A percentile compares a stretch with the other conserved stretches of the same genome.
These are phyloP conservation scores for Trametes coccinea DNA, from an alignment of 768 basidiomycete genomes.

Conservation along the genomic window DNA sequence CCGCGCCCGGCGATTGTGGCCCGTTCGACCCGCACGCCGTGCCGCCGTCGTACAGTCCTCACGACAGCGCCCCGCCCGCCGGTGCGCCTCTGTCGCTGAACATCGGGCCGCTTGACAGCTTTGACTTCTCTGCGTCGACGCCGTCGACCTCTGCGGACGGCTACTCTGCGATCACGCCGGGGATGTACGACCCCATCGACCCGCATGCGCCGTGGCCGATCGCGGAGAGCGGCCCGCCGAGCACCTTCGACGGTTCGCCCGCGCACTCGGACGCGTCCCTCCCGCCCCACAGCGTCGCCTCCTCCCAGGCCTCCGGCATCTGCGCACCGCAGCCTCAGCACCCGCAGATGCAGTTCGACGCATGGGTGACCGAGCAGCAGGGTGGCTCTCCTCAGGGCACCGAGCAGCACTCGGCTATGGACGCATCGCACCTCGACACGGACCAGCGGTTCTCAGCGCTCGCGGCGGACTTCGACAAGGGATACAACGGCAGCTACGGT, in stretches of 20 bases:
- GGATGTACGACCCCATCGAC: slow-evolving; percentile 9
- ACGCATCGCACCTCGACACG: neutral
- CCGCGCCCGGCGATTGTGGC: neutral
- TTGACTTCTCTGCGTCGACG: slow-evolving; percentile 11
- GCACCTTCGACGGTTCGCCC: slow-evolving; percentile 19
- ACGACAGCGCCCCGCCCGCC: neutral
- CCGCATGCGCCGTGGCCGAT: slow-evolving; percentile 17
- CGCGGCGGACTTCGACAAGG: slow-evolving; percentile 6
- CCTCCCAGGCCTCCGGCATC: slow-evolving; percentile 1
- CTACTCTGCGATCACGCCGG: slow-evolving; percentile 4
- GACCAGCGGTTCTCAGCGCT: slow-evolving; percentile 4
- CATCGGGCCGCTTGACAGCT: slow-evolving; percentile 23
- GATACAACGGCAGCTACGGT: slow-evolving; percentile 6
- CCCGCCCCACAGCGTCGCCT: neutral
- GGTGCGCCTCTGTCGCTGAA: slow-evolving; percentile 11
- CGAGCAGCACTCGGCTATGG: neutral
- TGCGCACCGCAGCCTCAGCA: slow-evolving; percentile 27
- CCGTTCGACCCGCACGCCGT: slow-evolving; percentile 1
- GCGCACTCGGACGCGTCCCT: slow-evolving; percentile 18
- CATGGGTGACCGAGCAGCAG: slow-evolving; percentile 4
- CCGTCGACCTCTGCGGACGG: slow-evolving; percentile 14
- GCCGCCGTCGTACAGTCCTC: slow-evolving; percentile 2
- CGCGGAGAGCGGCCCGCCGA: slow-evolving; percentile 18
- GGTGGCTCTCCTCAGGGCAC: too few relatives aligned
- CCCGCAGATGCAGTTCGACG: slow-evolving; percentile 16